Evolutionary conservation across 192 early-diverging fungal species (phyloP), one percentile per base, ranked within the genome.

Genomic region (Entomortierella lignicola): DNA sequence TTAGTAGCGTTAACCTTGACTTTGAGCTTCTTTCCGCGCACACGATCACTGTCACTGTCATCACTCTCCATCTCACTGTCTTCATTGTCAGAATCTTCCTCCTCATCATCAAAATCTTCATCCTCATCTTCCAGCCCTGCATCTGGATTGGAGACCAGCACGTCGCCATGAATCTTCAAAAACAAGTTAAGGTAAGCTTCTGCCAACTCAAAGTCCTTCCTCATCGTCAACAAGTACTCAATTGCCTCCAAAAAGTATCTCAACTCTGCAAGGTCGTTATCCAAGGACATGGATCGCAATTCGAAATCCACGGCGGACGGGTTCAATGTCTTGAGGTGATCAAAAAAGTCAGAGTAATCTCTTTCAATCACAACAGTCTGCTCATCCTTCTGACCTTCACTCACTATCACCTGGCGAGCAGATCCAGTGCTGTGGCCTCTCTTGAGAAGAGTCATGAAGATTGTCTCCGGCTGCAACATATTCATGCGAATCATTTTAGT

Each of bases 281-380:
- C 91, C 2, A 92, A 72, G 8, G 86, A 86, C 65, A 97, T 81
- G 29, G 91, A 90, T 18, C 96, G 86, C 64, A 98, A 83, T 72
- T 97, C 95, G 27, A 96, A 79, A 65, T 98, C 96, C 53, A 96
- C 83, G 0, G 90, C 90, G 2, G 96, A 92, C 13, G 97, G 97
- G 47, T 89, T 89, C 60, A 98, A 87, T 17, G 85, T 73, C 72
- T 94, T 92, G 37, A 93, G 63, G 72, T 92, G 91, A 21, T 87
- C 81, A 29, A 96, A 87, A 55, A 95, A 93, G 29, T 72, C 82
- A 42, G 86, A 66, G 32, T 87, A 87, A 83, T 81, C 54, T 8
- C 47, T 37, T 41, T 64, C 61, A 10, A 69, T 37, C 54, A 58
- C 62, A 17, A 62, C 37, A 21, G 31, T 23, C 30, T 41, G 7